Evolutionary conservation across 495 filamentous ascomycete genomes (phyloP).

Genomic region (Xylaria palmicola): DNA sequence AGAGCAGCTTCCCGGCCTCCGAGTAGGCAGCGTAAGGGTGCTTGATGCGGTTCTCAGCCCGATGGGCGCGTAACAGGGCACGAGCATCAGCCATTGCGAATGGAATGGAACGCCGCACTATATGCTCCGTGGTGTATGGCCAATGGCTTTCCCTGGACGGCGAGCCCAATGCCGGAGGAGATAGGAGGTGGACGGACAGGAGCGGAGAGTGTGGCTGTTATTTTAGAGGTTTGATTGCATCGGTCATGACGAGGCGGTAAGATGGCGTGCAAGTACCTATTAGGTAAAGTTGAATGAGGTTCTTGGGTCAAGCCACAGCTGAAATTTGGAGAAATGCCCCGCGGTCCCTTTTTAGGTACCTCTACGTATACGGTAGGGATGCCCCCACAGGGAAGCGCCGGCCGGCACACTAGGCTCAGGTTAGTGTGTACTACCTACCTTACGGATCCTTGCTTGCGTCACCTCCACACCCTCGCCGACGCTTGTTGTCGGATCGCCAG

Average conservation of each 20-base stretch:
- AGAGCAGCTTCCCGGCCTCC: constrained; percentile 57
- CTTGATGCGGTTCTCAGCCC: constrained; percentile 69
- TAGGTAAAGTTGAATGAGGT: constrained; percentile 1
- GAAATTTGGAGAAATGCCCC: constrained; percentile 11
- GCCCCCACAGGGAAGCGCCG: too few species aligned
- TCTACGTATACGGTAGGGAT: background rate
- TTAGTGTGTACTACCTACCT: too few species aligned
- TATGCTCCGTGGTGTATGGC: background rate
- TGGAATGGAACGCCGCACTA: background rate
- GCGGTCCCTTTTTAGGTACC: background rate
- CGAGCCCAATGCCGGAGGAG: background rate
- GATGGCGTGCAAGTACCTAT: background rate
- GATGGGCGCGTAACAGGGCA: constrained; percentile 77
- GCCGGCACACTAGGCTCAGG: too few species aligned
- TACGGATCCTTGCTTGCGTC: too few species aligned
- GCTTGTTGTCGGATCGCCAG: background rate
- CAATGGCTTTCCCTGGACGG: background rate
- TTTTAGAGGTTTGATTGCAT: background rate
- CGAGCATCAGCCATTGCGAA: constrained; percentile 76
- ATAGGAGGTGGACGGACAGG: background rate
- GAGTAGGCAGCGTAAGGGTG: constrained; percentile 65
- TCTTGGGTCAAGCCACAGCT: constrained; percentile 9
- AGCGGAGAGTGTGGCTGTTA: background rate
- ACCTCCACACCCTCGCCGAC: background rate
- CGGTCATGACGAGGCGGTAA: background rate